phyloP scores from a whole-genome alignment of 768 basidiomycete genomes.

The Pluteus cervinus region DNA sequence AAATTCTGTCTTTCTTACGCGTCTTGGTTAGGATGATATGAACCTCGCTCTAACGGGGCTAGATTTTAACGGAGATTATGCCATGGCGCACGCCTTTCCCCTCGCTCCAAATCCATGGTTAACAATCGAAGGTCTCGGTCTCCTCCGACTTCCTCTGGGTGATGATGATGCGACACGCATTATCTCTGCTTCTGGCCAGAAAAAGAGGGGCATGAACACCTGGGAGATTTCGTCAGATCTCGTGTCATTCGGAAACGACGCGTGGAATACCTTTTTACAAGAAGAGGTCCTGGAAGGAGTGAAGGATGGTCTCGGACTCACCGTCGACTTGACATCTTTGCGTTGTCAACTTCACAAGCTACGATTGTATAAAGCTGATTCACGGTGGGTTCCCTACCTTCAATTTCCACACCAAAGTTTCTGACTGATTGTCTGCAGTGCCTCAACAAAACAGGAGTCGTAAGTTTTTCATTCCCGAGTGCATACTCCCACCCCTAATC shows the following conservation, averaged over 20 bases:
- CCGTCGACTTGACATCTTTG: slow-evolving; percentile 18
- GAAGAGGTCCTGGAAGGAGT: slow-evolving; percentile 21
- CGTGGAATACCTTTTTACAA: slow-evolving; percentile 33
- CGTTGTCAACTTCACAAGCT: slow-evolving; percentile 40
- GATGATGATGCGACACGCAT: slow-evolving; percentile 31
- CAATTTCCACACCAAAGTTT: neutral
- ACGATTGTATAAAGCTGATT: slow-evolving; percentile 41
- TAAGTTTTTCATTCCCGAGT: neutral
- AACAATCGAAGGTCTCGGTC: slow-evolving; percentile 30
- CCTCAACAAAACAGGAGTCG: slow-evolving; percentile 43
- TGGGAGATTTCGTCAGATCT: slow-evolving; percentile 41
- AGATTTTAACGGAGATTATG: slow-evolving; percentile 6
- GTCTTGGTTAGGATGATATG: no score
- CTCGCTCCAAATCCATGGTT: slow-evolving; percentile 36
- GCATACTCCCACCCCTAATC: neutral
- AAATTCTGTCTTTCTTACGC: no score
- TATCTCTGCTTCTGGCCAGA: slow-evolving; percentile 41
- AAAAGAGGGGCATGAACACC: slow-evolving; percentile 37
- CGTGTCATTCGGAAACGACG: slow-evolving; percentile 33
- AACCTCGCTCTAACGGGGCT: no score
- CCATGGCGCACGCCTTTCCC: slow-evolving; percentile 9
- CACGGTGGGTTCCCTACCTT: slow-evolving; percentile 31
- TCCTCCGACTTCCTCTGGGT: slow-evolving; percentile 37
- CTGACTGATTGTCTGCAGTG: slow-evolving; percentile 15
- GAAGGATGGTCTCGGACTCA: slow-evolving; percentile 30